Conservation (phyloP, 257 asterid species). For the Perilla frutescens region DNA sequence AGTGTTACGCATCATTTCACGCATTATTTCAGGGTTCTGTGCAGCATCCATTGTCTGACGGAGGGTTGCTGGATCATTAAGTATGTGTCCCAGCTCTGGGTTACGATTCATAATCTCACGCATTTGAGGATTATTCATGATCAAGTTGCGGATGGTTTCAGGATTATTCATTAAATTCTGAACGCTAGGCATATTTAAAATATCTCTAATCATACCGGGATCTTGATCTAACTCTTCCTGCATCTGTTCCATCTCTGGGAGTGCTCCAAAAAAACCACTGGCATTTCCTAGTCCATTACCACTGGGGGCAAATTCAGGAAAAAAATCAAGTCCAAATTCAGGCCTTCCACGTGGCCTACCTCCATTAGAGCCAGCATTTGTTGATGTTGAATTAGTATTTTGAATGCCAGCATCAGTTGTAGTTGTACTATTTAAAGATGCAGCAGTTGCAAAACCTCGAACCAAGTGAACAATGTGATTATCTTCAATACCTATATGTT, state of each 20-base stretch:
- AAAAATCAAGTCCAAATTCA: no score
- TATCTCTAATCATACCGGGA: no score
- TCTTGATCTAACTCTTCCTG: no score
- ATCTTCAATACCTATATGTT: constrained; percentile 52
- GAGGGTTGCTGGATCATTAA: constrained; percentile 66
- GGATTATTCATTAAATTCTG: not conserved
- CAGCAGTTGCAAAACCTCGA: constrained; percentile 52
- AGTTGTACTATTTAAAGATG: no score
- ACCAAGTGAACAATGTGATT: constrained; percentile 70
- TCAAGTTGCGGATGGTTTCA: constrained; percentile 53
- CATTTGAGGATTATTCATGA: constrained; percentile 69
- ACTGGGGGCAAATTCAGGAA: no score
- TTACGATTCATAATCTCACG: constrained; percentile 67
- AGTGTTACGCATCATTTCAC: constrained; percentile 72
- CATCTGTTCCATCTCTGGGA: no score
- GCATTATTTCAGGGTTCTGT: constrained; percentile 70
- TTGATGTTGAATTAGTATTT: constrained; percentile 39
- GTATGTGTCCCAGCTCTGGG: constrained; percentile 61
- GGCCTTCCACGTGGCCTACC: no score
- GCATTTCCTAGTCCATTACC: no score
- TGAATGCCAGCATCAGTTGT: no score
- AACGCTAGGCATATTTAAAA: no score
- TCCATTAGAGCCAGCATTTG: constrained; percentile 37
- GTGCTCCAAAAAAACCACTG: no score
- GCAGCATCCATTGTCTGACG: constrained; percentile 74